Evolutionary conservation across 345 rosid species (phyloP).

Genomic region (Murraya koenigii): DNA sequence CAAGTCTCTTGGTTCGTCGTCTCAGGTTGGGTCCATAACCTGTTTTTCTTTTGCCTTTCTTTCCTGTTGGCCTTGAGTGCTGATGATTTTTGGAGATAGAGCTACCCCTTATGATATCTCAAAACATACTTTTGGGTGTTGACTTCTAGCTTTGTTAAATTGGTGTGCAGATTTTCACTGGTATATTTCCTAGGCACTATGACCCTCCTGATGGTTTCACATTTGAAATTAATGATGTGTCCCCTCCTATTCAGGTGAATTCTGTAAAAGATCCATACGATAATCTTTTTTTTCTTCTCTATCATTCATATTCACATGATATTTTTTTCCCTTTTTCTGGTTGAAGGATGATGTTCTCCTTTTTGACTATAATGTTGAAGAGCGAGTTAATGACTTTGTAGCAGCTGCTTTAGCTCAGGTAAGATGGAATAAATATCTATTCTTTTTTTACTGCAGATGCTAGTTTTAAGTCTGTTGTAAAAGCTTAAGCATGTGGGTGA

Average conservation of each 20-base stretch:
- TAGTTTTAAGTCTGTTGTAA: not conserved
- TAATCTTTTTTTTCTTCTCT: slow-evolving; percentile 12
- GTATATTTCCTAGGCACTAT: slow-evolving; percentile 83
- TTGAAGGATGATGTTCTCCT: slow-evolving; percentile 73
- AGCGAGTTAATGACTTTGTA: slow-evolving; percentile 79
- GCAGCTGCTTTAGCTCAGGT: slow-evolving; percentile 90
- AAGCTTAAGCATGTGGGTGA: not conserved
- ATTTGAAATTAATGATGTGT: slow-evolving; percentile 84
- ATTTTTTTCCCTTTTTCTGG: not conserved
- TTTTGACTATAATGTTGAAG: slow-evolving; percentile 91
- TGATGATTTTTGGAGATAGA: not conserved
- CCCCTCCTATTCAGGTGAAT: slow-evolving; percentile 86
- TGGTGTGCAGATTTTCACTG: slow-evolving; percentile 75
- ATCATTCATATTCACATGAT: slow-evolving; percentile 21
- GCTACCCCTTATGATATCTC: not conserved
- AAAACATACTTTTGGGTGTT: not conserved
- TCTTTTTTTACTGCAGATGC: not conserved
- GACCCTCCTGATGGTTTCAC: slow-evolving; percentile 92
- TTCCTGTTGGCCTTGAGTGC: slow-evolving; percentile 1
- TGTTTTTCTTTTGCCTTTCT: slow-evolving; percentile 13
- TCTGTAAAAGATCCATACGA: not conserved
- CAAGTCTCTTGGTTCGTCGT: slow-evolving; percentile 83
- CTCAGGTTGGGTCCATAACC: slow-evolving; percentile 56
- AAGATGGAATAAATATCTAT: slow-evolving; percentile 10
- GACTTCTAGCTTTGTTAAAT: not conserved